phyloP scores from a whole-genome alignment of 345 rosid genomes.

The Toxicodendron radicans region DNA sequence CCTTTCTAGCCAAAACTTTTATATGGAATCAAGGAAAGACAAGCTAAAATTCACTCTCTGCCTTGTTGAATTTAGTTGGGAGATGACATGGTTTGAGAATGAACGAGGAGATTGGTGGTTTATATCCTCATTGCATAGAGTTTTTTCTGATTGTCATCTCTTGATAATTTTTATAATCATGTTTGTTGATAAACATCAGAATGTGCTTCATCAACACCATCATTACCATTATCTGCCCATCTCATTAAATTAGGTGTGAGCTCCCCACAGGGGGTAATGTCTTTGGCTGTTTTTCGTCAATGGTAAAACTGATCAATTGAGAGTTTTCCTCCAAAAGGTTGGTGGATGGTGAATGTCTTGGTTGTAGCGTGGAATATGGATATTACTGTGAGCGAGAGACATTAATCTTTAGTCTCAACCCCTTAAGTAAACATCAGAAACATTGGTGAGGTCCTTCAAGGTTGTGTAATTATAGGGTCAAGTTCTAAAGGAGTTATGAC shows the following conservation, averaged over 20 bases:
- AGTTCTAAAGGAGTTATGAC: slow-evolving; percentile 10
- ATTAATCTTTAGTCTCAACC: background rate
- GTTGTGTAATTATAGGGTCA: slow-evolving; percentile 10
- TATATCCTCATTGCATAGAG: background rate
- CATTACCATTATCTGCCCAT: background rate
- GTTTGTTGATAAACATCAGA: background rate
- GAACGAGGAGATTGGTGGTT: slow-evolving; percentile 5
- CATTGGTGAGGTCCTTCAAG: slow-evolving; percentile 2
- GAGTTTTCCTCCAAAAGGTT: background rate
- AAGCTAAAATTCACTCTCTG: slow-evolving; percentile 10
- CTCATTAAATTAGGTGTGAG: background rate
- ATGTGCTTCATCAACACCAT: background rate
- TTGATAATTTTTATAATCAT: background rate
- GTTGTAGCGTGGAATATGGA: background rate
- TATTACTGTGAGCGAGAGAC: background rate
- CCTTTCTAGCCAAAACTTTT: slow-evolving; percentile 21
- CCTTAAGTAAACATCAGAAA: background rate
- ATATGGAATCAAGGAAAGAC: slow-evolving; percentile 10
- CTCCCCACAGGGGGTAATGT: slow-evolving; percentile 1
- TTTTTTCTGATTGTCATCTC: background rate
- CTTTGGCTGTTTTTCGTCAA: slow-evolving; percentile 7
- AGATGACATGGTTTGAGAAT: slow-evolving; percentile 6
- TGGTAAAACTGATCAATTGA: slow-evolving; percentile 11
- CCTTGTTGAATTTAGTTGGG: slow-evolving; percentile 11
- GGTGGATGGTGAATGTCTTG: background rate